Conservation (phyloP, 2,329 filamentous ascomycete genomes). For the Penicillium glabrum region DNA sequence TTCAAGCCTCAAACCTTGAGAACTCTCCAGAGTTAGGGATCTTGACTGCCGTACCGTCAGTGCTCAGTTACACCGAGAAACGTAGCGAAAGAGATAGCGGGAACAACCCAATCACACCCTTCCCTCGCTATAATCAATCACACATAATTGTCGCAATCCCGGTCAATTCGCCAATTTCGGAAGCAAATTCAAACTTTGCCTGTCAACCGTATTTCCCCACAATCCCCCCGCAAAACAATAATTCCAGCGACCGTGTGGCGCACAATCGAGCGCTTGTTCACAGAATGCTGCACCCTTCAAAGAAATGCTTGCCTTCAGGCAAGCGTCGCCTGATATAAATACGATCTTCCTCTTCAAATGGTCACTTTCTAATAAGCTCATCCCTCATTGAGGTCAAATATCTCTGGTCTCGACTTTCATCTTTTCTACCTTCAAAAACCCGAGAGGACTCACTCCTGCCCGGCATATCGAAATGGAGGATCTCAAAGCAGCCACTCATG, state of each 20-base stretch:
- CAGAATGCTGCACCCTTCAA: neutral
- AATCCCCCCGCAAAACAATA: neutral
- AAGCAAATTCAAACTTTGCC: neutral
- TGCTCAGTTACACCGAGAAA: neutral
- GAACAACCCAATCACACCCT: neutral
- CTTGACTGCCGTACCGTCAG: neutral
- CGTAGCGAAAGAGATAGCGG: neutral
- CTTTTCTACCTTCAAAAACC: neutral
- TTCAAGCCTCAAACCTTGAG: neutral
- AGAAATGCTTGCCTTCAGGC: neutral
- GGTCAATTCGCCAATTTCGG: neutral
- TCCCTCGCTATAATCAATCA: neutral
- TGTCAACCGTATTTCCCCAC: neutral
- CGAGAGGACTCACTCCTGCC: neutral
- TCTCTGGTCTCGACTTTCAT: neutral
- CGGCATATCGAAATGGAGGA: neutral
- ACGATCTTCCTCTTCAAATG: neutral
- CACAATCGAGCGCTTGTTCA: neutral
- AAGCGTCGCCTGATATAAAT: neutral
- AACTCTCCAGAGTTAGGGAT: too few species aligned
- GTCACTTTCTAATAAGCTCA: neutral
- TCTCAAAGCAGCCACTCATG: neutral
- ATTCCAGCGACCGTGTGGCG: neutral
- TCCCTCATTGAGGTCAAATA: neutral
- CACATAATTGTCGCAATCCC: neutral